Percentiles rank a stretch among this genome's conserved stretches.
Conservation (phyloP, 805 yeast genomes). For the Candida ortonii region DNA sequence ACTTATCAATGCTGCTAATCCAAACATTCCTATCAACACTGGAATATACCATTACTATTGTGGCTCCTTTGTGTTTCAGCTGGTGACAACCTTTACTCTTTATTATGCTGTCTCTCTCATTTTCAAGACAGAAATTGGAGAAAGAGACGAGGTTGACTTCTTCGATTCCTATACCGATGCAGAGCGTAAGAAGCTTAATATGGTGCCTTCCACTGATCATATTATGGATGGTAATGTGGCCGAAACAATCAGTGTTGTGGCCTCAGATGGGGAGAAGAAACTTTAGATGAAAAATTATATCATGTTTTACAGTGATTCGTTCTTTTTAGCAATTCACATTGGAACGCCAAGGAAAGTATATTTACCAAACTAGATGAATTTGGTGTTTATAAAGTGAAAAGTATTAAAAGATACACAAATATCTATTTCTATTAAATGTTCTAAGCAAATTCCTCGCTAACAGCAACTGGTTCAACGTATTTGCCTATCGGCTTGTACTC, state of each 20-base stretch:
- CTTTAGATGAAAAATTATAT: too few species aligned
- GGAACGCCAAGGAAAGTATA: too few species aligned
- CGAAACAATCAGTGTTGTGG: constrained; percentile 1
- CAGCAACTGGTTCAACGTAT: constrained; percentile 22
- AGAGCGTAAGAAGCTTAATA: constrained; percentile 32
- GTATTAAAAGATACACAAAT: too few species aligned
- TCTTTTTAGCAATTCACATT: too few species aligned
- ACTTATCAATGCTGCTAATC: constrained; percentile 32
- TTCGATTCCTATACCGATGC: constrained; percentile 31
- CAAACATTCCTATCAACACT: constrained; percentile 19
- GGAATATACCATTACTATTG: constrained; percentile 43
- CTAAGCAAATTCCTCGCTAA: constrained; percentile 11
- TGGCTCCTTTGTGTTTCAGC: constrained; percentile 43
- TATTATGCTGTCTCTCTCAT: constrained; percentile 34
- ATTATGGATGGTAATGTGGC: constrained; percentile 3
- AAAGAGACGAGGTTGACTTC: constrained; percentile 33
- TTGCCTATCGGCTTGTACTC: constrained; percentile 37
- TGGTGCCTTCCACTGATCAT: constrained; percentile 21
- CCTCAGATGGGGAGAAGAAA: constrained; percentile 1
- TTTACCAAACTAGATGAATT: too few species aligned
- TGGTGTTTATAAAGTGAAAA: too few species aligned
- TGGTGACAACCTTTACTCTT: constrained; percentile 36
- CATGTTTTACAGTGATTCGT: too few species aligned
- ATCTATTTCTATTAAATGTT: too few species aligned
- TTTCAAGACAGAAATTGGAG: constrained; percentile 25